Conservation (phyloP, 2,329 filamentous ascomycete genomes). For the Colletotrichum echinochloae region DNA sequence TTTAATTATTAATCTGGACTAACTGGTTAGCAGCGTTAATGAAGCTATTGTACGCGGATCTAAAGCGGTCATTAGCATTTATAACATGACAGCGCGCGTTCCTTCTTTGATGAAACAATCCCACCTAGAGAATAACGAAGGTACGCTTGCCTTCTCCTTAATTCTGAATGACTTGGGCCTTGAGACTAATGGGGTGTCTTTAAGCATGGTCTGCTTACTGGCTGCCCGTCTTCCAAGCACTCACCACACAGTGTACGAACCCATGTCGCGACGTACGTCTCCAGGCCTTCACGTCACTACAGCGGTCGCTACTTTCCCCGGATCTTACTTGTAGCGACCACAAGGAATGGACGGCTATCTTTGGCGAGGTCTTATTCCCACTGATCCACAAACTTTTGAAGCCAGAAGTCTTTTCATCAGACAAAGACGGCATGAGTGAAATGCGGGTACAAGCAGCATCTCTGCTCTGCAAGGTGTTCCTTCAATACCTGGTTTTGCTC, state of each 20-base stretch:
- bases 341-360: conserved; percentile 94
- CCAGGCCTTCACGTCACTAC: conserved; percentile 86
- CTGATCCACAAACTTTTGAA: conserved; percentile 89
- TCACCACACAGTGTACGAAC: conserved; percentile 93
- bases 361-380: conserved; percentile 92
- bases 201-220: conserved; percentile 98
- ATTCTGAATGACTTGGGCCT: neutral
- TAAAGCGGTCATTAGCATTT: conserved; percentile 84
- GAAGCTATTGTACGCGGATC: conserved; percentile 81
- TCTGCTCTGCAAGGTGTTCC: conserved; percentile 92
- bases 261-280: conserved; percentile 93
- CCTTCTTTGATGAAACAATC: conserved; percentile 92
- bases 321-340: conserved; percentile 86
- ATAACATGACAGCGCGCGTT: conserved; percentile 83
- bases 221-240: conserved; percentile 91
- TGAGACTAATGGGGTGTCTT: conserved; percentile 45
- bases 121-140: conserved; percentile 87
- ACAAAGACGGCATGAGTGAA: conserved; percentile 93
- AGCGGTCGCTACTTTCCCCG: conserved; percentile 86
- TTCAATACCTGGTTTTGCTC: conserved; percentile 90
- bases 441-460: conserved; percentile 93
- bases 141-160: conserved; percentile 55
- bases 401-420: conserved; percentile 92
- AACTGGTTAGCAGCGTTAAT: conserved; percentile 46
- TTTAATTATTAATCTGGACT: neutral